These are phyloP conservation scores for Cladosporium halotolerans DNA, from an alignment of 2,329 filamentous ascomycete species.

Conservation along the genomic window DNA sequence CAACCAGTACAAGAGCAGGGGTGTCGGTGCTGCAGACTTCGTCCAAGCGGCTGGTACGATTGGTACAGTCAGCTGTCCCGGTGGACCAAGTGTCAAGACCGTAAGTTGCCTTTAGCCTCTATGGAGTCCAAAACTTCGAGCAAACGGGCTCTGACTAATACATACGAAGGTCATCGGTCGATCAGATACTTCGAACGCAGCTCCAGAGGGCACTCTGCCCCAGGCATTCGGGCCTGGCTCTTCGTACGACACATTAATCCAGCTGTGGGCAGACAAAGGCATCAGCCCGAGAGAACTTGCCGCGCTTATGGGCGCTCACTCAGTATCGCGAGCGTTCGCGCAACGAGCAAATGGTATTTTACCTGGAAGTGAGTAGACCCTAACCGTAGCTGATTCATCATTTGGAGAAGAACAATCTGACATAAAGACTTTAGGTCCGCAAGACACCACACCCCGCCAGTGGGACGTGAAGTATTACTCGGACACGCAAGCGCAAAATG, in stretches of 20 bases:
- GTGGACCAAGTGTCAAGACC: slow-evolving; percentile 16
- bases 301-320: slow-evolving; percentile 52
- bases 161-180: slow-evolving; percentile 40
- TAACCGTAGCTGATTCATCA: no score
- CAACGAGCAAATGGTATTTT: slow-evolving; percentile 20
- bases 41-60: slow-evolving; percentile 45
- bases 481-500: slow-evolving; percentile 24
- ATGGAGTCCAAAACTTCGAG: neutral
- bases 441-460: slow-evolving; percentile 44
- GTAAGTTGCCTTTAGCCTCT: neutral
- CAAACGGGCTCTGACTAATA: neutral
- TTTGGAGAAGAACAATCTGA: neutral
- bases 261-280: slow-evolving; percentile 46
- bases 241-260: slow-evolving; percentile 35
- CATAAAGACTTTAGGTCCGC: slow-evolving; percentile 20
- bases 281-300: slow-evolving; percentile 46
- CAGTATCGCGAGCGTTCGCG: slow-evolving; percentile 41
- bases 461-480: slow-evolving; percentile 49
- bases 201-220: slow-evolving; percentile 43
- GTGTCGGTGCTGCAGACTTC: slow-evolving; percentile 47
- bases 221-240: slow-evolving; percentile 34
- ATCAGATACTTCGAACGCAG: slow-evolving; percentile 36
- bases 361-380: slow-evolving; percentile 22
- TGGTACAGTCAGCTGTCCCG: slow-evolving; percentile 31
- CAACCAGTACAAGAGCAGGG: slow-evolving; percentile 18